A percentile compares a stretch with the other conserved stretches of the same genome.
Conservation (phyloP, 306 rosid species). For the Cucumis melo region DNA sequence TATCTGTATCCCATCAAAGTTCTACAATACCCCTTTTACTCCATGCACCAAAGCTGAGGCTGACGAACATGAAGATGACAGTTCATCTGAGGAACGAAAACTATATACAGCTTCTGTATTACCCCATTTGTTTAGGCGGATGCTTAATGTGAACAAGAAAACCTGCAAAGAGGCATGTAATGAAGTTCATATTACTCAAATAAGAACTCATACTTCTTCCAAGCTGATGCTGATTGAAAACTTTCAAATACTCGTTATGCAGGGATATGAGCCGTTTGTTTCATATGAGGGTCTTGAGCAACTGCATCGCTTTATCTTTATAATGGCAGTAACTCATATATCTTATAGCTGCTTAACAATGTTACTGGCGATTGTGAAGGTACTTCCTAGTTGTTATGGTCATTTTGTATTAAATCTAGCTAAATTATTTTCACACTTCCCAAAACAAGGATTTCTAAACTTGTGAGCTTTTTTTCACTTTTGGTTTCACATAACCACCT, state of each 20-base stretch:
- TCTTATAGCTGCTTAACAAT: constrained; percentile 93
- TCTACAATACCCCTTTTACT: constrained; percentile 61
- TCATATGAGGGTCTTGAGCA: constrained; percentile 94
- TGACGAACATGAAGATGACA: constrained; percentile 37
- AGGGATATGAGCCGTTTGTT: constrained; percentile 90
- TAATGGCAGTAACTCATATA: constrained; percentile 89
- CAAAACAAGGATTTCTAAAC: not conserved
- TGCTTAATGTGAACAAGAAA: constrained; percentile 27
- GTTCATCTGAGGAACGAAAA: constrained; percentile 39
- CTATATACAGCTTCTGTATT: constrained; percentile 31
- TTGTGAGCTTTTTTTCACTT: not conserved
- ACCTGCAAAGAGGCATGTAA: constrained; percentile 57
- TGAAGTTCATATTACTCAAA: not conserved
- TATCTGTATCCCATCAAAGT: constrained; percentile 79
- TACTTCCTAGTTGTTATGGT: not conserved
- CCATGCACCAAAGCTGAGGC: constrained; percentile 68
- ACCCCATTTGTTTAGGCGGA: constrained; percentile 36
- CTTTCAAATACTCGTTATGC: constrained; percentile 10
- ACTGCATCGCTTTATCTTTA: constrained; percentile 89
- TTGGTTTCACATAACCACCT: not conserved
- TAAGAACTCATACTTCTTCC: not conserved
- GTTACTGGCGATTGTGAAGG: constrained; percentile 94
- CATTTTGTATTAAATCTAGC: not conserved
- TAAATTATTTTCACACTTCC: not conserved
- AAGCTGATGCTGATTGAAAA: constrained; percentile 10